Percentiles rank a stretch among this genome's conserved stretches.
These are phyloP conservation scores for Takakia lepidozioides DNA, from an alignment of 225 moss, liverwort and hornwort species.

Conservation along the genomic window DNA sequence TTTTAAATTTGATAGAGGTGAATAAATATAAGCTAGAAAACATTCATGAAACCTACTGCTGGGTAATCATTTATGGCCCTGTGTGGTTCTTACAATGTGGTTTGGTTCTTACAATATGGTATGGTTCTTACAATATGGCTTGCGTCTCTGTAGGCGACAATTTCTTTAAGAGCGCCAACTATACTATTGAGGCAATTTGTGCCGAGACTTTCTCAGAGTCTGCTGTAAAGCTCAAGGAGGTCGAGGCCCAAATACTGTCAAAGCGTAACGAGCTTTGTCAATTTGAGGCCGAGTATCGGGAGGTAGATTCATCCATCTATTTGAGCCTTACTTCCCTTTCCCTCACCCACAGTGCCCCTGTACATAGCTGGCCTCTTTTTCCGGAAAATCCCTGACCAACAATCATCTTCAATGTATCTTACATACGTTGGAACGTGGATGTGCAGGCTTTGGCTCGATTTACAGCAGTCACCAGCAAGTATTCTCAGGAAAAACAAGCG, in stretches of 20 bases:
- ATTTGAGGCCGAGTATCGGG: conserved; percentile 91
- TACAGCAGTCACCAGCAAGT: conserved; percentile 78
- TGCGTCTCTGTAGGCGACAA: conserved; percentile 85
- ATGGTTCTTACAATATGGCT: too few species aligned
- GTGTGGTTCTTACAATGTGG: too few species aligned
- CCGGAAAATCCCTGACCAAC: too few species aligned
- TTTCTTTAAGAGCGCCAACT: conserved; percentile 97
- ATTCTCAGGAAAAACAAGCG: conserved; percentile 72
- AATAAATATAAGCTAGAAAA: too few species aligned
- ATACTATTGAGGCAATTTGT: conserved; percentile 89
- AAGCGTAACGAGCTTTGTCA: conserved; percentile 87
- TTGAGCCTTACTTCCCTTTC: too few species aligned
- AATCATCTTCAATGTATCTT: too few species aligned
- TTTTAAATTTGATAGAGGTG: too few species aligned
- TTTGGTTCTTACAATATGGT: too few species aligned
- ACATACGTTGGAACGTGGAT: conserved; percentile 2
- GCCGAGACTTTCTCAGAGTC: conserved; percentile 70
- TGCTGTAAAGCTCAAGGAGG: conserved; percentile 66
- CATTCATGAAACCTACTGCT: too few species aligned
- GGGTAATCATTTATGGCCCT: too few species aligned
- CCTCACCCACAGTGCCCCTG: too few species aligned
- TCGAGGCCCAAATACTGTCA: conserved; percentile 77
- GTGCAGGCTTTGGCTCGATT: conserved; percentile 75
- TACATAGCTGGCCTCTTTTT: too few species aligned
- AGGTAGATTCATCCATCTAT: conserved; percentile 28